Conservation (phyloP, 805 yeast species). For the Metschnikowia koreensis region DNA sequence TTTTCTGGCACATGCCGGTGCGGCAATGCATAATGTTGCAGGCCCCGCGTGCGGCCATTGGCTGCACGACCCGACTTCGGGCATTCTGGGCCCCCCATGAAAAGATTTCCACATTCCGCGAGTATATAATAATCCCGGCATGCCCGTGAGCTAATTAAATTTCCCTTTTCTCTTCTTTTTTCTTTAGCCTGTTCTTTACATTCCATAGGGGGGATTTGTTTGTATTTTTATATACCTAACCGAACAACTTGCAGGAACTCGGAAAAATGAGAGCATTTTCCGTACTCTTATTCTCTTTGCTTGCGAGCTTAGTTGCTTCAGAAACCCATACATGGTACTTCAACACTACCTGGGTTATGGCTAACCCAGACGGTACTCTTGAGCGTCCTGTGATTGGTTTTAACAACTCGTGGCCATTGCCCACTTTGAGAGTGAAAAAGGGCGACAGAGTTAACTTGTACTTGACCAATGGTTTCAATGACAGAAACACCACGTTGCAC, state of each 20-base stretch:
- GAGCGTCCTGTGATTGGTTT: conserved; percentile 62
- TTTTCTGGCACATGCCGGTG: neutral
- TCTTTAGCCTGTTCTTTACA: conserved; percentile 22
- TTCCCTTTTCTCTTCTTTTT: conserved; percentile 17
- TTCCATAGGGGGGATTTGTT: conserved; percentile 18
- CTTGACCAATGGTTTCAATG: conserved; percentile 70
- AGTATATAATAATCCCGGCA: conserved; percentile 9
- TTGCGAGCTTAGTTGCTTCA: conserved; percentile 27
- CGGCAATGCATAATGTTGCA: neutral
- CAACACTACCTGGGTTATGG: conserved; percentile 64
- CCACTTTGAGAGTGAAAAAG: conserved; percentile 68
- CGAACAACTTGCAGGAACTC: conserved; percentile 14
- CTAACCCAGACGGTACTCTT: conserved; percentile 64
- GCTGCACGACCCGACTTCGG: conserved; percentile 17
- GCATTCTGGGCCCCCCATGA: neutral
- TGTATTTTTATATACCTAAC: neutral
- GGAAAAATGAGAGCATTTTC: conserved; percentile 17
- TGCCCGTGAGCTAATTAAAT: conserved; percentile 14
- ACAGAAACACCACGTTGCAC: conserved; percentile 72
- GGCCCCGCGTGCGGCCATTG: conserved; percentile 12
- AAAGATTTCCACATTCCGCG: neutral
- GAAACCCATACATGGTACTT: conserved; percentile 62
- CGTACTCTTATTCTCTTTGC: conserved; percentile 19
- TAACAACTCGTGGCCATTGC: conserved; percentile 82
- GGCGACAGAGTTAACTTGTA: conserved; percentile 77